Conservation (phyloP, 441 rosid genomes). For the Pelargonium australe region DNA sequence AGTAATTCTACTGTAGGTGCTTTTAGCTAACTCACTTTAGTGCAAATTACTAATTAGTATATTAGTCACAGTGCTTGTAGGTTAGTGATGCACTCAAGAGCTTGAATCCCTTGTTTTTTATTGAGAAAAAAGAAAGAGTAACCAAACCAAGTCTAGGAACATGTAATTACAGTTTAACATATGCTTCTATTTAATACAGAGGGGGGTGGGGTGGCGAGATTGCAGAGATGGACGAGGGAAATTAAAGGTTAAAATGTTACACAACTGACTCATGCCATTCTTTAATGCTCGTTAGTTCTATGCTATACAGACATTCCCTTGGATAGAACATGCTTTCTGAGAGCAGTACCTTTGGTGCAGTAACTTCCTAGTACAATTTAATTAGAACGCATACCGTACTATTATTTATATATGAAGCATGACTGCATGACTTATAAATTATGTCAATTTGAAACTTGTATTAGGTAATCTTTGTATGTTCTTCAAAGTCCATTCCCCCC, state of each 20-base stretch:
- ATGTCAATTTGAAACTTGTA: neutral
- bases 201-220: neutral
- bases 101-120: neutral
- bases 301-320: neutral
- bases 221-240: neutral
- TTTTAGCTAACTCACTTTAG: neutral
- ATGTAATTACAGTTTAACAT: neutral
- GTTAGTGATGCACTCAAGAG: neutral
- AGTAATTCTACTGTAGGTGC: neutral
- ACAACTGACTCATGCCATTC: neutral
- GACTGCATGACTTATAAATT: neutral
- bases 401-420: neutral
- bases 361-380: neutral
- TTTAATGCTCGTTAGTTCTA: neutral
- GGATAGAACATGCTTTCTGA: too few relatives aligned
- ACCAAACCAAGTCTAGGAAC: constrained; percentile 2
- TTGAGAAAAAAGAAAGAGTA: neutral
- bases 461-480: neutral
- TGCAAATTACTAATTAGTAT: neutral
- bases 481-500: neutral
- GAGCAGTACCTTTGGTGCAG: neutral
- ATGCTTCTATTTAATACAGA: constrained; percentile 1
- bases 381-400: neutral
- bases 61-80: neutral
- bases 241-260: neutral